Evolutionary conservation across 306 rosid species (phyloP).

Genomic region (Trifolium fragiferum): DNA sequence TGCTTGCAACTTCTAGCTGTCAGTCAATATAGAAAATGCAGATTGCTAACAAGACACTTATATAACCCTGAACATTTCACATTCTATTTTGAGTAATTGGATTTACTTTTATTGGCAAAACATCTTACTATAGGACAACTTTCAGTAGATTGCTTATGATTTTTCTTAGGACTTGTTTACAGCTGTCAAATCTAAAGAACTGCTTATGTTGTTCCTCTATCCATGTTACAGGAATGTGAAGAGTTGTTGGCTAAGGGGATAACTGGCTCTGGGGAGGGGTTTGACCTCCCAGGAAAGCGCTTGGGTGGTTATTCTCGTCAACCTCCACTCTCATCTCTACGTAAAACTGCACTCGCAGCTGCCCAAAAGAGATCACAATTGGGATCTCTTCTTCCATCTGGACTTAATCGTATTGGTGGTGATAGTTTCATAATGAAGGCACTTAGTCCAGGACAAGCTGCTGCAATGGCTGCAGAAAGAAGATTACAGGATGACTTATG

Average conservation of each 20-base stretch:
- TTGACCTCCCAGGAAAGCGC: slow-evolving; percentile 90
- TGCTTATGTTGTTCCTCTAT: slow-evolving; percentile 21
- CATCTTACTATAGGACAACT: not conserved
- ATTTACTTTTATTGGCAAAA: not conserved
- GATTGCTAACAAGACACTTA: slow-evolving; percentile 5
- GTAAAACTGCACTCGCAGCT: slow-evolving; percentile 69
- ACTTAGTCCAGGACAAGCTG: slow-evolving; percentile 92
- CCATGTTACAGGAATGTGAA: slow-evolving; percentile 74
- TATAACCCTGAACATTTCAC: slow-evolving; percentile 17
- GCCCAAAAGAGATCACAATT: slow-evolving; percentile 75
- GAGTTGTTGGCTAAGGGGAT: slow-evolving; percentile 86
- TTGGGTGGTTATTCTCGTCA: slow-evolving; percentile 75
- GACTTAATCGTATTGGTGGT: slow-evolving; percentile 92
- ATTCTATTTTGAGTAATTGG: slow-evolving; percentile 9
- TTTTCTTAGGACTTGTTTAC: slow-evolving; percentile 1
- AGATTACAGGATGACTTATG: slow-evolving; percentile 93
- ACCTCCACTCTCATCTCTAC: slow-evolving; percentile 79
- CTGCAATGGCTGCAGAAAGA: slow-evolving; percentile 98
- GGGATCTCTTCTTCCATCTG: slow-evolving; percentile 80
- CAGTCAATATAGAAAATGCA: slow-evolving; percentile 19
- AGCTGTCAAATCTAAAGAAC: not conserved
- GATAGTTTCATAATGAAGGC: slow-evolving; percentile 74
- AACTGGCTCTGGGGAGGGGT: slow-evolving; percentile 74
- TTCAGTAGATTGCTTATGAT: slow-evolving; percentile 19
- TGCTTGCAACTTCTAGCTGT: not conserved